Percentiles rank a stretch among this genome's conserved stretches.
Evolutionary conservation across 306 rosid genomes (phyloP).

Genomic region (Prunus davidiana): DNA sequence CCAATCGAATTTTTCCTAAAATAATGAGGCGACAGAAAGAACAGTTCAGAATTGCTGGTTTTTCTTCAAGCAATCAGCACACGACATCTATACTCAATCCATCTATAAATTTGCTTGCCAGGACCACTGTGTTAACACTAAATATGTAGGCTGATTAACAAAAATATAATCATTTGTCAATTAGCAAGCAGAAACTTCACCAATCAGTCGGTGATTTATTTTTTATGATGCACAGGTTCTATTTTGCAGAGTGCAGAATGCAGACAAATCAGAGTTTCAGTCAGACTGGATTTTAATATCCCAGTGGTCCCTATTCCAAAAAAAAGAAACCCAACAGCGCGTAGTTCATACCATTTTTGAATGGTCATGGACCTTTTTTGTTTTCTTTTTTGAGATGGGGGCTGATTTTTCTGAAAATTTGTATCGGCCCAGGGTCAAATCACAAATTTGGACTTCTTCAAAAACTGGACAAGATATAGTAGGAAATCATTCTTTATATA

Average conservation of each 20-base stretch:
- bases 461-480: too few relatives aligned
- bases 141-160: conserved; percentile 8
- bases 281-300: conserved; percentile 6
- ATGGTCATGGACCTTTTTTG: background rate
- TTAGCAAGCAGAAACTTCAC: background rate
- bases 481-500: too few relatives aligned
- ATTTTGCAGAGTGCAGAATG: background rate
- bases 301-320: conserved; percentile 13
- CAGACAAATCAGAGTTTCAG: background rate
- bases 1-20: too few relatives aligned
- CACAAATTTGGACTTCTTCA: background rate
- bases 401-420: background rate
- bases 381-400: too few relatives aligned
- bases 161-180: background rate
- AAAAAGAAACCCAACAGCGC: background rate
- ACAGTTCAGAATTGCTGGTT: background rate
- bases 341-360: background rate
- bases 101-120: conserved; percentile 10
- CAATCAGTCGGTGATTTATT: background rate
- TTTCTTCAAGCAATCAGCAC: conserved; percentile 14
- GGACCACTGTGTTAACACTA: background rate
- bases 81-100: background rate
- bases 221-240: conserved; percentile 10
- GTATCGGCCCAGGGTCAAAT: background rate
- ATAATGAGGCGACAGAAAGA: too few relatives aligned